Evolutionary conservation across 306 rosid genomes (phyloP).

Genomic region (Trifolium pratense): DNA sequence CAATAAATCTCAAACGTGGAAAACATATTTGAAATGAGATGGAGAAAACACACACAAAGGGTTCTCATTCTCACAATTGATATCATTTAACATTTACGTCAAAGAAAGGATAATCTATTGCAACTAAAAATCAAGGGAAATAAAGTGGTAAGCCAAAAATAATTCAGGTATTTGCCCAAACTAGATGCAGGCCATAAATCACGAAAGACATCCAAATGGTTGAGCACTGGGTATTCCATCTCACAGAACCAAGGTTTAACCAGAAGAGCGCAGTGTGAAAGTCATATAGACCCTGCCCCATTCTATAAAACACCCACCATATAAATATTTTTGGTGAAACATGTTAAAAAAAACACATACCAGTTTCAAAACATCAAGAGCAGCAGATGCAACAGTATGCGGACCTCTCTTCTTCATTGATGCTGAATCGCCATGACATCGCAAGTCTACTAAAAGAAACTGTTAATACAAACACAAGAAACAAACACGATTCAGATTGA

Average conservation of each 20-base stretch:
- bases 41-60: conserved; percentile 12
- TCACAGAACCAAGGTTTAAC: conserved; percentile 26
- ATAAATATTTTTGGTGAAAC: conserved; percentile 11
- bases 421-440: conserved; percentile 94
- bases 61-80: conserved; percentile 27
- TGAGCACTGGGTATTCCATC: conserved; percentile 22
- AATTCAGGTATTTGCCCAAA: conserved; percentile 12
- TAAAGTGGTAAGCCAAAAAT: conserved; percentile 14
- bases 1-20: conserved; percentile 25
- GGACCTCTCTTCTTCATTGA: conserved; percentile 70
- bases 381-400: conserved; percentile 82
- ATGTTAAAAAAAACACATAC: conserved; percentile 49
- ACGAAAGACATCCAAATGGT: conserved; percentile 25
- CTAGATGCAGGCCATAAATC: conserved; percentile 17
- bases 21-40: background rate
- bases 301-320: conserved; percentile 23
- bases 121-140: conserved; percentile 23
- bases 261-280: conserved; percentile 9
- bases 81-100: conserved; percentile 9
- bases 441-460: conserved; percentile 91
- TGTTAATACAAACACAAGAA: conserved; percentile 41
- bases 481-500: conserved; percentile 36
- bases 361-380: conserved; percentile 86
- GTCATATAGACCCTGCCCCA: conserved; percentile 10
- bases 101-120: conserved; percentile 25